Conservation (phyloP, 225 moss, liverwort and hornwort species). For the Sphagnum tenellum region DNA sequence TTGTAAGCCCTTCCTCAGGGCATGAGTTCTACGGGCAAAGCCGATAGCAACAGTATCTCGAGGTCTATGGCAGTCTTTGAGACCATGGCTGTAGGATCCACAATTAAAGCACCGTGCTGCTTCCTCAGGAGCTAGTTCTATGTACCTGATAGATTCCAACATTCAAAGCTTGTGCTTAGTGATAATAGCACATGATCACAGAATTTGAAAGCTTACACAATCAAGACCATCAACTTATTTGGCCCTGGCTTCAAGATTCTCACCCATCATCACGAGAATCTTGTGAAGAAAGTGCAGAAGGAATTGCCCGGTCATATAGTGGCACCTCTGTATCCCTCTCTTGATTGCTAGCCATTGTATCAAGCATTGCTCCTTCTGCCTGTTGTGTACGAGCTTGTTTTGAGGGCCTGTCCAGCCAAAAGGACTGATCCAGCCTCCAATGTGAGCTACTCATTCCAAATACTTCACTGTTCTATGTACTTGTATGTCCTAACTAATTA, state of each 20-base stretch:
- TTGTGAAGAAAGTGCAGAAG: constrained; percentile 46
- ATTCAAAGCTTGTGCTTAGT: not conserved
- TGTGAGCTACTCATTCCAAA: constrained; percentile 5
- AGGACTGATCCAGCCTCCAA: constrained; percentile 34
- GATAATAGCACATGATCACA: not conserved
- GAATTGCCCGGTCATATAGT: constrained; percentile 70
- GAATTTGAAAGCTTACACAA: not conserved
- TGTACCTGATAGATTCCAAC: constrained; percentile 5
- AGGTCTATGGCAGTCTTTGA: constrained; percentile 69
- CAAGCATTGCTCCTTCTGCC: constrained; percentile 8
- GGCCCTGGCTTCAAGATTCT: constrained; percentile 5
- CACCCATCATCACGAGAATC: constrained; percentile 63
- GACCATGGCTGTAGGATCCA: constrained; percentile 76
- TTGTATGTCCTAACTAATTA: not conserved
- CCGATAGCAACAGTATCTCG: constrained; percentile 51
- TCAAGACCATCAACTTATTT: not conserved
- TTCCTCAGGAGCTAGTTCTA: constrained; percentile 30
- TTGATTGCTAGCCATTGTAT: constrained; percentile 5
- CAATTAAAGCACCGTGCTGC: constrained; percentile 85
- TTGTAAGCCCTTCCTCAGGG: constrained; percentile 33
- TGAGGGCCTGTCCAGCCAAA: constrained; percentile 85
- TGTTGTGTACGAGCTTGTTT: constrained; percentile 32
- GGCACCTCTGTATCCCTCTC: constrained; percentile 70
- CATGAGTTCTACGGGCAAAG: constrained; percentile 47
- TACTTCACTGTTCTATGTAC: not conserved